A percentile compares a stretch with the other conserved stretches of the same genome.
phyloP scores from a whole-genome alignment of 345 rosid species.

The Theobroma cacao region DNA sequence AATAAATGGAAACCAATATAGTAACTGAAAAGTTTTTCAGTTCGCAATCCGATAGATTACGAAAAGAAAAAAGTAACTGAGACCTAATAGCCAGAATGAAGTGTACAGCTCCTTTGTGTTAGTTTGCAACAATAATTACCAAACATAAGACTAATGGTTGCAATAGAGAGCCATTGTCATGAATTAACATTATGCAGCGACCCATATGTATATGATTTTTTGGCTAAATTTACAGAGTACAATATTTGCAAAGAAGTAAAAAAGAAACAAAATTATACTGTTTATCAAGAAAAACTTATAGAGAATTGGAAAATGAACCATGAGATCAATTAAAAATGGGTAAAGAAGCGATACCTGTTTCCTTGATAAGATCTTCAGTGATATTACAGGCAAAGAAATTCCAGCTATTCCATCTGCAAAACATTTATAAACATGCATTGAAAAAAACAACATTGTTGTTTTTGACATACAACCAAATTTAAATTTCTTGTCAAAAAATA shows the following conservation, averaged over 20 bases:
- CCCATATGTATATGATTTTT: neutral
- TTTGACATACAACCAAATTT: neutral
- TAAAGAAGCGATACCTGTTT: constrained; percentile 53
- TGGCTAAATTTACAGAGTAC: no score
- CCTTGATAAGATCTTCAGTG: constrained; percentile 79
- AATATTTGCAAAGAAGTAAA: no score
- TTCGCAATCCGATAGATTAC: neutral
- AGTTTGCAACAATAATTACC: neutral
- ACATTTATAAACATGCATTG: neutral
- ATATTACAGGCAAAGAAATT: constrained; percentile 90
- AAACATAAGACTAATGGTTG: neutral
- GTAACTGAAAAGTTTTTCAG: neutral
- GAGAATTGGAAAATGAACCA: neutral
- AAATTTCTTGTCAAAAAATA: neutral
- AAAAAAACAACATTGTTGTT: neutral
- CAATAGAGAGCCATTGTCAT: neutral
- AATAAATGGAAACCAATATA: neutral
- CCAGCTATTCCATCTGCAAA: constrained; percentile 99
- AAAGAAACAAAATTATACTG: neutral
- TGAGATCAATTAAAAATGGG: neutral
- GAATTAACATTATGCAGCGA: neutral
- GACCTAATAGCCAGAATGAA: neutral
- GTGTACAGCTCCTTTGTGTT: neutral
- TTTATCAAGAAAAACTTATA: neutral
- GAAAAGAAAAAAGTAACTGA: neutral